A percentile compares a stretch with the other conserved stretches of the same genome.
These are phyloP conservation scores for Pythium apleroticum DNA, from an alignment of 352 stramenopile species.

Conservation along the genomic window DNA sequence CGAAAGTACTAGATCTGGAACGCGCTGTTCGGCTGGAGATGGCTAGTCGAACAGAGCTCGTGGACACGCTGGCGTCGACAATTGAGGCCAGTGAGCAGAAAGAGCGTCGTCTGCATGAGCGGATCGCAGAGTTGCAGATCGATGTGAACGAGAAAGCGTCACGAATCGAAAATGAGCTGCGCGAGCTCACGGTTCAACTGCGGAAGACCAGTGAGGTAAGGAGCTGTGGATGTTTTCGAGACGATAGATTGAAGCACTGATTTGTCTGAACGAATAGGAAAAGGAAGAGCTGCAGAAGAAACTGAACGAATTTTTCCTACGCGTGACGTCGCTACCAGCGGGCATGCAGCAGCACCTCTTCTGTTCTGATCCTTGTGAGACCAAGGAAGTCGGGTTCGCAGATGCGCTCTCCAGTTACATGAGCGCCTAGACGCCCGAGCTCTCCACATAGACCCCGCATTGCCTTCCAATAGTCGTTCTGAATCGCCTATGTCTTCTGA, in stretches of 20 bases:
- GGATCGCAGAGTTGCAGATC: constrained; percentile 45
- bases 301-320: constrained; percentile 76
- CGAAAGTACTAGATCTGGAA: constrained; percentile 59
- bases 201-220: constrained; percentile 68
- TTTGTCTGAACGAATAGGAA: constrained; percentile 38
- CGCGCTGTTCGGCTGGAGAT: constrained; percentile 54
- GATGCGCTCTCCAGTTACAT: constrained; percentile 77
- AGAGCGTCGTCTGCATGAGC: constrained; percentile 42
- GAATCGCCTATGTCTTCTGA: not conserved
- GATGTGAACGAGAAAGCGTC: constrained; percentile 70
- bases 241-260: not conserved
- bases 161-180: constrained; percentile 56
- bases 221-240: not conserved
- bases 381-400: constrained; percentile 55
- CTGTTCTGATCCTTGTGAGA: constrained; percentile 32
- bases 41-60: constrained; percentile 62
- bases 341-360: constrained; percentile 77
- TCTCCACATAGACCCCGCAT: not conserved
- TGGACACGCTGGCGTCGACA: constrained; percentile 68
- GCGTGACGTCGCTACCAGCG: constrained; percentile 63
- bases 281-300: constrained; percentile 82
- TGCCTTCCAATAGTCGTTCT: constrained; percentile 10
- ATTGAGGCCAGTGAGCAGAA: constrained; percentile 58
- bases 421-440: constrained; percentile 36
- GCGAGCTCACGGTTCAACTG: constrained; percentile 50